These are phyloP conservation scores for Pyrenochaeta sp. DNA, from an alignment of 2,329 filamentous ascomycete genomes.

Conservation along the genomic window DNA sequence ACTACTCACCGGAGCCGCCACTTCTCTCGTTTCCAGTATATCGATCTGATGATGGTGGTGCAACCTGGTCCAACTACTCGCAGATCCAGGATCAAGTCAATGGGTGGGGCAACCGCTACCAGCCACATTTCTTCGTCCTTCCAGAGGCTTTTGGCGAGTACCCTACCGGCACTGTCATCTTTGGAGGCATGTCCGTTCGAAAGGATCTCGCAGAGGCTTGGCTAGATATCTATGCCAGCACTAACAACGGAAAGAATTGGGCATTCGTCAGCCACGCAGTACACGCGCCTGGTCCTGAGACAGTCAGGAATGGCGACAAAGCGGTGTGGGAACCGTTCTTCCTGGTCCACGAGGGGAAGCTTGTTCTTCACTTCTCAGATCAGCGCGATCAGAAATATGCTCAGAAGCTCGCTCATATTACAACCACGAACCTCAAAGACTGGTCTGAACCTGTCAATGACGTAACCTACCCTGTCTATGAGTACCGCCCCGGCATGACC, in stretches of 20 bases:
- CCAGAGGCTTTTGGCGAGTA: constrained; percentile 1
- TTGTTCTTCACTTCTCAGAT: constrained; percentile 8
- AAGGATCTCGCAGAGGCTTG: constrained; percentile 55
- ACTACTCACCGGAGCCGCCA: constrained; percentile 43
- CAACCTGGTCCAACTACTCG: constrained; percentile 66
- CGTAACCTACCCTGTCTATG: constrained; percentile 6
- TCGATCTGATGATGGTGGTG: constrained; percentile 49
- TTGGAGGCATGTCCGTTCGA: constrained; percentile 55
- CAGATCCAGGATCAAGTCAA: constrained; percentile 69
- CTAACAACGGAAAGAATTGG: constrained; percentile 5
- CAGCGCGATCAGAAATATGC: constrained; percentile 8
- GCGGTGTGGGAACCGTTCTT: constrained; percentile 48
- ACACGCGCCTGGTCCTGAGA: constrained; percentile 41
- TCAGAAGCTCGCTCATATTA: constrained; percentile 5
- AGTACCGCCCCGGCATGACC: constrained; percentile 11
- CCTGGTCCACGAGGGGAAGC: constrained; percentile 5
- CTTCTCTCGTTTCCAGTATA: constrained; percentile 46
- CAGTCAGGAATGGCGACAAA: constrained; percentile 5
- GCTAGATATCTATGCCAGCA: constrained; percentile 7
- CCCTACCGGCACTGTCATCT: constrained; percentile 7
- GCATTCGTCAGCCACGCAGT: constrained; percentile 20
- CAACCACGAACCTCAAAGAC: constrained; percentile 3
- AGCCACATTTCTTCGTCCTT: constrained; percentile 4
- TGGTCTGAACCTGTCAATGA: constrained; percentile 6
- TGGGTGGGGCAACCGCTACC: constrained; percentile 66